These are phyloP conservation scores for Akanthomyces muscarius DNA, from an alignment of 2,329 filamentous ascomycete species.

Conservation along the genomic window DNA sequence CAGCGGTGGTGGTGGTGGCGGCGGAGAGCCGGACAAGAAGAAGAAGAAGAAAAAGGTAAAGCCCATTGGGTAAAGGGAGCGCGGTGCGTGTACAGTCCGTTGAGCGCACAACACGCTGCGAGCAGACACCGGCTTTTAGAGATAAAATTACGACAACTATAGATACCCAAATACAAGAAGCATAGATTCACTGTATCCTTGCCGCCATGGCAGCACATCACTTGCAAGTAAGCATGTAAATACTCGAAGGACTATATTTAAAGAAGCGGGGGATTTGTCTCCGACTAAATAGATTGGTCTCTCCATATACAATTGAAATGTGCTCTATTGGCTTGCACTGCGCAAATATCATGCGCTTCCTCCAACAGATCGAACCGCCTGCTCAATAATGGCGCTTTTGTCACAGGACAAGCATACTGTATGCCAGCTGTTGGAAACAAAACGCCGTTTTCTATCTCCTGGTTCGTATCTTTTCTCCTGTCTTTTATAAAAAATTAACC, in stretches of 20 bases:
- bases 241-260: background rate
- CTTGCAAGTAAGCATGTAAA: background rate
- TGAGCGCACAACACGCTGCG: no score
- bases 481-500: background rate
- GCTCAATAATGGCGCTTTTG: background rate
- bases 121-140: background rate
- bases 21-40: conserved; percentile 39
- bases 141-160: background rate
- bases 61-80: conserved; percentile 48
- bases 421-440: background rate
- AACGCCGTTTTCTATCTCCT: conserved; percentile 7
- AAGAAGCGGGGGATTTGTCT: conserved; percentile 10
- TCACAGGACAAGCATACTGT: background rate
- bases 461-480: background rate
- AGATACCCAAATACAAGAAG: conserved; percentile 11
- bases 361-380: background rate
- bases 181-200: background rate
- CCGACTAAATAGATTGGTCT: conserved; percentile 8
- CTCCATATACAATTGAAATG: conserved; percentile 14
- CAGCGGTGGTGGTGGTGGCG: background rate
- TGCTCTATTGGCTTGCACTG: conserved; percentile 8
- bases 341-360: background rate
- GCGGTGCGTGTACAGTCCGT: no score
- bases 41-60: conserved; percentile 71
- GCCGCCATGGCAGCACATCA: background rate